phyloP scores from a whole-genome alignment of 495 filamentous ascomycete species.

The Penicillium bialowiezense region DNA sequence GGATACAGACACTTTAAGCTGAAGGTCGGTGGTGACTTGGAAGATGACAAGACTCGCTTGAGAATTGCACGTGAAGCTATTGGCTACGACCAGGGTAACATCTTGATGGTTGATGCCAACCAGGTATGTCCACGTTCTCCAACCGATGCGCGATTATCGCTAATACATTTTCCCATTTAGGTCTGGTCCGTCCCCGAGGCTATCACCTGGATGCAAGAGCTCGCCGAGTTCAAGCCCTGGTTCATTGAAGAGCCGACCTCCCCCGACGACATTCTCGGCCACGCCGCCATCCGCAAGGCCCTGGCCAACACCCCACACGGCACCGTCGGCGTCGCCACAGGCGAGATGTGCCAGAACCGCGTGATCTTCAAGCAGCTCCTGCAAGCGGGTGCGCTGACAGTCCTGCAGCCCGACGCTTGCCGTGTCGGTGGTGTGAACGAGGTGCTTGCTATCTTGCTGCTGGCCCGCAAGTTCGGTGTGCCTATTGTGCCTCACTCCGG shows the following conservation, averaged over 20 bases:
- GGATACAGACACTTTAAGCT: constrained; percentile 91
- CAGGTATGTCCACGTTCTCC: constrained; percentile 48
- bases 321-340: constrained; percentile 80
- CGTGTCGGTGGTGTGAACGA: constrained; percentile 90
- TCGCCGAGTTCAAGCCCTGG: constrained; percentile 86
- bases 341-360: constrained; percentile 96
- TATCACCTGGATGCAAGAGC: constrained; percentile 79
- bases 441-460: constrained; percentile 83
- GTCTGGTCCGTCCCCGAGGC: constrained; percentile 92
- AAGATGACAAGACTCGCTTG: constrained; percentile 66
- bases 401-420: constrained; percentile 91
- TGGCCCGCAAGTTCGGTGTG: constrained; percentile 80
- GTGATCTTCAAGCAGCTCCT: constrained; percentile 94
- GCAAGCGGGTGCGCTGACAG: constrained; percentile 72
- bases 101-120: constrained; percentile 94
- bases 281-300: constrained; percentile 79
- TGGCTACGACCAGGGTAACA: constrained; percentile 81
- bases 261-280: constrained; percentile 87
- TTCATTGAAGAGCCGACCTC: constrained; percentile 98
- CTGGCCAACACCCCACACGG: constrained; percentile 61
- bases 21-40: constrained; percentile 76
- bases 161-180: constrained; percentile 20
- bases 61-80: constrained; percentile 76
- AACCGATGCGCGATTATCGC: not conserved
- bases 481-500: constrained; percentile 88